These are phyloP conservation scores for Lycium barbarum DNA, from an alignment of 257 asterid genomes.

Conservation along the genomic window DNA sequence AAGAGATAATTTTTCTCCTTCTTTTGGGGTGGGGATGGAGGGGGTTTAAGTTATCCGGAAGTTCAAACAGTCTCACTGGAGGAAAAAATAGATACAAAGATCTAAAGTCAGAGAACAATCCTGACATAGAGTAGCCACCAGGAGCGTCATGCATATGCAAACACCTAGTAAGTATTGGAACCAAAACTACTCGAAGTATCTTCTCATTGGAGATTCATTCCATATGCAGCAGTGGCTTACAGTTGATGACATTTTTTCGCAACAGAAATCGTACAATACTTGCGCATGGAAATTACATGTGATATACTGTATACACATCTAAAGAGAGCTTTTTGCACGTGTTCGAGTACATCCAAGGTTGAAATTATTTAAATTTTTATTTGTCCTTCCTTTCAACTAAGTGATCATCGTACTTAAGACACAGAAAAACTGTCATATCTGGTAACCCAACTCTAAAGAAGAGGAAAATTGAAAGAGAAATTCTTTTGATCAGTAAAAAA, in stretches of 20 bases:
- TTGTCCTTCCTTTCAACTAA: slow-evolving; percentile 15
- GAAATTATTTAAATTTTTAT: not conserved
- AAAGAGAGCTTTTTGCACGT: not conserved
- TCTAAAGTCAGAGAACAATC: not conserved
- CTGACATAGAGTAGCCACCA: not conserved
- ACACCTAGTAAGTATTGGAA: not conserved
- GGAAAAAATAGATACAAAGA: not conserved
- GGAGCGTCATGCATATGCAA: not conserved
- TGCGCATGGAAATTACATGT: not conserved
- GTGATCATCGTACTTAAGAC: not conserved
- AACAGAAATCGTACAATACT: not conserved
- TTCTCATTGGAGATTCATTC: not conserved
- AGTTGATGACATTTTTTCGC: not conserved
- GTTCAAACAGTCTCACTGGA: not conserved
- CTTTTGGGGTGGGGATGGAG: not conserved
- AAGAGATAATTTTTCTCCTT: not conserved
- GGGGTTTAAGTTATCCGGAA: not conserved
- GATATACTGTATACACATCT: not conserved
- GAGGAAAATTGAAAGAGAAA: not conserved
- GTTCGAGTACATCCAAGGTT: not conserved
- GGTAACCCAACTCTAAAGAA: not conserved
- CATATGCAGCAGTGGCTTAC: not conserved
- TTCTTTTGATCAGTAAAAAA: not conserved
- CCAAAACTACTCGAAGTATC: not conserved
- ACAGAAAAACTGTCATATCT: not conserved